A percentile compares a stretch with the other conserved stretches of the same genome.
phyloP scores from a whole-genome alignment of 169 alveolate species.

The Plasmodium ovale region DNA sequence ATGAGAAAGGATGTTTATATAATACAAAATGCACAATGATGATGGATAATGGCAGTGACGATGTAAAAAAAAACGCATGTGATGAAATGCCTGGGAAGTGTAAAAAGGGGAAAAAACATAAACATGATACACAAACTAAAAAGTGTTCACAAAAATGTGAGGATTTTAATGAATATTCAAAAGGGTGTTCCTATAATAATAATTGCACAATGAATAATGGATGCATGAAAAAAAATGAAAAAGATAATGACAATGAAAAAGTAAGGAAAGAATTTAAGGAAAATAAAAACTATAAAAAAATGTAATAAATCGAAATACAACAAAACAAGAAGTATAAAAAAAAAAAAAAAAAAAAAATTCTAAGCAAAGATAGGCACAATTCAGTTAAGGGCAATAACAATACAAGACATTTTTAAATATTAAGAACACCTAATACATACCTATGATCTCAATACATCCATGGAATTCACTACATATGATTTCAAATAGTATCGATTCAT shows the following conservation, averaged over 20 bases:
- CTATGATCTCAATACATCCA: background rate
- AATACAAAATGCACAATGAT: too few relatives aligned
- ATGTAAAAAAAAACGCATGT: too few relatives aligned
- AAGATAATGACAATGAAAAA: constrained; percentile 1
- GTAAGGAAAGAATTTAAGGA: background rate
- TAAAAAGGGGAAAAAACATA: too few relatives aligned
- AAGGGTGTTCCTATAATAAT: background rate
- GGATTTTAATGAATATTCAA: too few relatives aligned
- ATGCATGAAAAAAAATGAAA: background rate
- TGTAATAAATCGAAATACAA: background rate
- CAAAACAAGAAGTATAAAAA: background rate
- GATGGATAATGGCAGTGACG: too few relatives aligned
- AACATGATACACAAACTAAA: too few relatives aligned
- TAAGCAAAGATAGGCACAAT: too few relatives aligned
- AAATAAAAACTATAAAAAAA: background rate
- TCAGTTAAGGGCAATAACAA: background rate
- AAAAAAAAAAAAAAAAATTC: too few relatives aligned
- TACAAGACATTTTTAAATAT: background rate
- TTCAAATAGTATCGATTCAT: background rate
- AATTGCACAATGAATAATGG: background rate
- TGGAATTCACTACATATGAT: background rate
- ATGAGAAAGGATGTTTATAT: too few relatives aligned
- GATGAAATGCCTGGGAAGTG: too few relatives aligned
- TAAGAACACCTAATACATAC: background rate
- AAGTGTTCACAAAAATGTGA: background rate